phyloP scores from a whole-genome alignment of 164 flowering plant genomes.

The Santalum album region DNA sequence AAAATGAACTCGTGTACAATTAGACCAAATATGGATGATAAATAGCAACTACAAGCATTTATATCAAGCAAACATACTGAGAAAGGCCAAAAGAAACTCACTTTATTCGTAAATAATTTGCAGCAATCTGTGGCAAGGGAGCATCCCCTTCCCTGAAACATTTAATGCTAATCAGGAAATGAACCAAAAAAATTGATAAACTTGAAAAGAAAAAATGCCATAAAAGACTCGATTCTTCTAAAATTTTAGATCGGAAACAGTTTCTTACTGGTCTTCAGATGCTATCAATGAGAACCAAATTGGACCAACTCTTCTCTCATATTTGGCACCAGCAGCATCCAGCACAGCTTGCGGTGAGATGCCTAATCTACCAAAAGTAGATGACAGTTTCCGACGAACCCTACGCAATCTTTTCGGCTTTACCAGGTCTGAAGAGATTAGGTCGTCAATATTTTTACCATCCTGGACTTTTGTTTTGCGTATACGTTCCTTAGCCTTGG shows the following conservation, averaged over 20 bases:
- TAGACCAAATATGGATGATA: too few relatives aligned
- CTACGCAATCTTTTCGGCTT: conserved; percentile 53
- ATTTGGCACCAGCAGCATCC: conserved; percentile 34
- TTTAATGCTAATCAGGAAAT: conserved; percentile 10
- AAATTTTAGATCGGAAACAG: conserved; percentile 2
- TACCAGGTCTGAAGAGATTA: conserved; percentile 25
- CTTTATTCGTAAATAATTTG: conserved; percentile 57
- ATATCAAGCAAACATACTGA: background rate
- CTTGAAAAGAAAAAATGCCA: background rate
- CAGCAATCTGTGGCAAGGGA: conserved; percentile 51
- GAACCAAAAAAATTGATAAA: background rate
- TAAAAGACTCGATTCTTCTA: background rate
- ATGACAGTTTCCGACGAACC: conserved; percentile 32
- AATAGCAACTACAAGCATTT: too few relatives aligned
- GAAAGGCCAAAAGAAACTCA: conserved; percentile 28
- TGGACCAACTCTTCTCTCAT: conserved; percentile 41
- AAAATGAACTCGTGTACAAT: too few relatives aligned
- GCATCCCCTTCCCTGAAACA: conserved; percentile 56
- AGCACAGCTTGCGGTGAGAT: conserved; percentile 41
- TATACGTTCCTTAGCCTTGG: conserved; percentile 37
- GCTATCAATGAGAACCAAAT: conserved; percentile 88
- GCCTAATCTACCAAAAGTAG: conserved; percentile 22
- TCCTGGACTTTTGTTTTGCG: conserved; percentile 35
- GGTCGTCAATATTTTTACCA: conserved; percentile 24
- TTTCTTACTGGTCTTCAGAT: conserved; percentile 69